A percentile compares a stretch with the other conserved stretches of the same genome.
Evolutionary conservation across 202 grass and related monocot genomes (phyloP).

Genomic region (Eragrostis tef): DNA sequence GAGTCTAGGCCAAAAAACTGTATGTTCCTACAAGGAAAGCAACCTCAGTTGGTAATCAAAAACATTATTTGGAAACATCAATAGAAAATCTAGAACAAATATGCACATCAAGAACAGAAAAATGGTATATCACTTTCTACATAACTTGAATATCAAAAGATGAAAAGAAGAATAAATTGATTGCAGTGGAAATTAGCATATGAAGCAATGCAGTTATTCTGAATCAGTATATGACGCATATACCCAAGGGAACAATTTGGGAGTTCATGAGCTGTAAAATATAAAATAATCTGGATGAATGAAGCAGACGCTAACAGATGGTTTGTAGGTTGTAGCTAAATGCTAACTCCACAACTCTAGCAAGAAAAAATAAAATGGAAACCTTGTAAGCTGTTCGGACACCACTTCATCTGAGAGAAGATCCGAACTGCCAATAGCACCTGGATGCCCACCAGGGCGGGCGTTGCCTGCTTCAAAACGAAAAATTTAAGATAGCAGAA

Average conservation of each 20-base stretch:
- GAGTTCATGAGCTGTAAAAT: background rate
- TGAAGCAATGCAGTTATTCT: background rate
- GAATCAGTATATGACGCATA: background rate
- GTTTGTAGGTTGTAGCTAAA: background rate
- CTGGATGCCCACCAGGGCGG: background rate
- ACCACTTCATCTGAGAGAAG: slow-evolving; percentile 87
- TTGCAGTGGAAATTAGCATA: background rate
- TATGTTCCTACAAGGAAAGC: slow-evolving; percentile 66
- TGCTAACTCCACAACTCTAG: background rate
- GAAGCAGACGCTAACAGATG: background rate
- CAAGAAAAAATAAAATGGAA: background rate
- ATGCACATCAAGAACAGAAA: background rate
- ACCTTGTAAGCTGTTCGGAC: slow-evolving; percentile 96
- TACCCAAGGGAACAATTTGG: background rate
- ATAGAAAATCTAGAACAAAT: background rate
- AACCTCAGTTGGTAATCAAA: slow-evolving; percentile 26
- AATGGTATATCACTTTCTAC: slow-evolving; percentile 3
- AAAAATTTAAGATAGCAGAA: background rate
- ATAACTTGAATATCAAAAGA: background rate
- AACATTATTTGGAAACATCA: background rate
- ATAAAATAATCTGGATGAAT: background rate
- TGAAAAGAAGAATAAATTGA: background rate
- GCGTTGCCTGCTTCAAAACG: slow-evolving; percentile 35
- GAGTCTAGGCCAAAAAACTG: slow-evolving; percentile 87
- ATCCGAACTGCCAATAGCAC: slow-evolving; percentile 46